Conservation (phyloP, 176 grass and related monocot genomes). For the Chrysopogon serrulatus region DNA sequence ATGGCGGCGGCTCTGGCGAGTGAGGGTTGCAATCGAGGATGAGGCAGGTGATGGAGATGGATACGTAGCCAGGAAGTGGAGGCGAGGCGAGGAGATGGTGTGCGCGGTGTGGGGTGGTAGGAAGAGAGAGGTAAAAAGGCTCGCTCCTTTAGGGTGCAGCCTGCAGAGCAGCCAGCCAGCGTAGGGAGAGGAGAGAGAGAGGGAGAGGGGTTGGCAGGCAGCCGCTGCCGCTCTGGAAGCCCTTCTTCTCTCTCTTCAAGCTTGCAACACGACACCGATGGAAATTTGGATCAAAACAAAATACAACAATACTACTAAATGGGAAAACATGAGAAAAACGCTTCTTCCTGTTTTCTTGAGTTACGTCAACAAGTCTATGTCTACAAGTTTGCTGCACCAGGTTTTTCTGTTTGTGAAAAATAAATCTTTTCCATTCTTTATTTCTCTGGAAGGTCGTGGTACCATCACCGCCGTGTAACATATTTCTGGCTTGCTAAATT, state of each 20-base stretch:
- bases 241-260: neutral
- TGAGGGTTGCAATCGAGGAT: constrained; percentile 19
- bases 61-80: constrained; percentile 1
- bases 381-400: neutral
- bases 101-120: constrained; percentile 37
- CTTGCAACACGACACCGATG: constrained; percentile 11
- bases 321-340: neutral
- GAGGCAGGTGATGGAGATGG: neutral
- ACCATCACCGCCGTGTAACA: fast-evolving
- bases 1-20: constrained; percentile 40
- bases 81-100: constrained; percentile 20
- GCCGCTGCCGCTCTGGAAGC: constrained; percentile 36
- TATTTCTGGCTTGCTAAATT: fast-evolving
- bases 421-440: neutral
- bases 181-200: neutral
- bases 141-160: constrained; percentile 47
- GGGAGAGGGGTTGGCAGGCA: constrained; percentile 5
- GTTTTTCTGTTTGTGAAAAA: neutral
- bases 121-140: constrained; percentile 51
- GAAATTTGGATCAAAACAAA: neutral
- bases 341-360: neutral
- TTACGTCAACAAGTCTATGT: constrained; percentile 7
- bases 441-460: fast-evolving
- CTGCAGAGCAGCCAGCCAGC: constrained; percentile 38
- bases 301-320: neutral